Evolutionary conservation across 2,329 filamentous ascomycete genomes (phyloP).

Genomic region (Fusarium sp.): DNA sequence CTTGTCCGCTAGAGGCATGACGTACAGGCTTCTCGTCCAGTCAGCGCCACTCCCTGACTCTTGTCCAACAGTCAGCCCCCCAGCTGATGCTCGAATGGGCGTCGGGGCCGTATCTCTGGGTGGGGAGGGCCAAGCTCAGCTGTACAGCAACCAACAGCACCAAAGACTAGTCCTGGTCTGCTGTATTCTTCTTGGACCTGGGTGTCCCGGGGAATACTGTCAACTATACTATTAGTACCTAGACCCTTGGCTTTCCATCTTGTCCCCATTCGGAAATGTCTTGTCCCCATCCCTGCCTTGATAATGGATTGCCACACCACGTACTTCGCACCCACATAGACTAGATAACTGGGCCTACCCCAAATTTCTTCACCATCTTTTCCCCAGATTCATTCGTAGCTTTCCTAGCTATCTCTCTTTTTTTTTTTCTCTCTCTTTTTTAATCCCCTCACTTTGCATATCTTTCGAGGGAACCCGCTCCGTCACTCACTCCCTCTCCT

Average conservation of each 20-base stretch:
- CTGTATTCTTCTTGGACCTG: not conserved
- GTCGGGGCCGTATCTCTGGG: not conserved
- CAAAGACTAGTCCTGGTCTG: no score
- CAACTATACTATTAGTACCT: not conserved
- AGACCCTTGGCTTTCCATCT: slow-evolving; percentile 17
- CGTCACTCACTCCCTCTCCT: slow-evolving; percentile 1
- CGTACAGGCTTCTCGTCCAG: slow-evolving; percentile 8
- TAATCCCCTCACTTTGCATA: slow-evolving; percentile 8
- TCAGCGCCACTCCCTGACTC: slow-evolving; percentile 6
- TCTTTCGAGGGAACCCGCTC: slow-evolving; percentile 3
- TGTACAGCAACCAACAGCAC: no score
- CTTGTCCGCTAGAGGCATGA: slow-evolving; percentile 31
- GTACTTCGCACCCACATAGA: slow-evolving; percentile 6
- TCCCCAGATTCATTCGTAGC: slow-evolving; percentile 28
- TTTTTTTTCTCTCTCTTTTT: slow-evolving; percentile 24
- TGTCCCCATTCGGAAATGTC: slow-evolving; percentile 19
- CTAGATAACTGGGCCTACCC: slow-evolving; percentile 27
- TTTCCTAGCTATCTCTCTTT: slow-evolving; percentile 2
- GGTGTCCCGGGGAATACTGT: not conserved
- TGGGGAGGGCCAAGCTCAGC: not conserved
- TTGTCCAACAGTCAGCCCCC: slow-evolving; percentile 1
- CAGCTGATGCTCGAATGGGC: slow-evolving; percentile 22
- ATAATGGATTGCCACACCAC: slow-evolving; percentile 29
- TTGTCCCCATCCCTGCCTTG: slow-evolving; percentile 19
- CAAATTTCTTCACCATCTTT: slow-evolving; percentile 29